phyloP scores from a whole-genome alignment of 805 yeast genomes.

The Metschnikowia sp. region DNA sequence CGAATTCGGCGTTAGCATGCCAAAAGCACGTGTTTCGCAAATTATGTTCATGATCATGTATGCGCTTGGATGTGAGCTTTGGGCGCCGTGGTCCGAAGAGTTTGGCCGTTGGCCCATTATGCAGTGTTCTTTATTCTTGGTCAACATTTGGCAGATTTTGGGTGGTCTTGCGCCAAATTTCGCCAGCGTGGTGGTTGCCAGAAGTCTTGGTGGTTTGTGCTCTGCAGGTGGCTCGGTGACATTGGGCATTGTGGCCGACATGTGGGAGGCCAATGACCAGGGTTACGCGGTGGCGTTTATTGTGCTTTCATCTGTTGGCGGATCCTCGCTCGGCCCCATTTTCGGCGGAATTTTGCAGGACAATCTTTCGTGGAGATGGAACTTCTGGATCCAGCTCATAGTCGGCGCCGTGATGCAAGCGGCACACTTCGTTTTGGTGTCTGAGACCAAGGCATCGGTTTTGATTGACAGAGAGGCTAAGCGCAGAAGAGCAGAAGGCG shows the following conservation, averaged over 20 bases:
- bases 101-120: constrained; percentile 33
- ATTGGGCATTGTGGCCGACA: constrained; percentile 32
- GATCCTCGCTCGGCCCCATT: constrained; percentile 28
- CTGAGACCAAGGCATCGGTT: constrained; percentile 33
- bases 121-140: constrained; percentile 28
- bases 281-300: constrained; percentile 33
- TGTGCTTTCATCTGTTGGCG: constrained; percentile 33
- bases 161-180: constrained; percentile 31
- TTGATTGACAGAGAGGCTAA: constrained; percentile 36
- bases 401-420: constrained; percentile 33
- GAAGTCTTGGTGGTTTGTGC: constrained; percentile 29
- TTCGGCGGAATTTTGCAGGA: constrained; percentile 25
- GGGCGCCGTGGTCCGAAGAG: constrained; percentile 38
- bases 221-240: constrained; percentile 36
- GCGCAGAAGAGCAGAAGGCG: constrained; percentile 32
- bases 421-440: constrained; percentile 31
- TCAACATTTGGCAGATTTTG: constrained; percentile 31
- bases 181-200: constrained; percentile 24
- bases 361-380: constrained; percentile 22
- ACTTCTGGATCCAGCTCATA: constrained; percentile 34
- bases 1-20: constrained; percentile 21
- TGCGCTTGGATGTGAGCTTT: constrained; percentile 33
- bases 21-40: constrained; percentile 25
- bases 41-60: constrained; percentile 30
- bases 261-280: constrained; percentile 32